Conservation (phyloP, 805 yeast species). For the Schizosaccharomyces lindneri region DNA sequence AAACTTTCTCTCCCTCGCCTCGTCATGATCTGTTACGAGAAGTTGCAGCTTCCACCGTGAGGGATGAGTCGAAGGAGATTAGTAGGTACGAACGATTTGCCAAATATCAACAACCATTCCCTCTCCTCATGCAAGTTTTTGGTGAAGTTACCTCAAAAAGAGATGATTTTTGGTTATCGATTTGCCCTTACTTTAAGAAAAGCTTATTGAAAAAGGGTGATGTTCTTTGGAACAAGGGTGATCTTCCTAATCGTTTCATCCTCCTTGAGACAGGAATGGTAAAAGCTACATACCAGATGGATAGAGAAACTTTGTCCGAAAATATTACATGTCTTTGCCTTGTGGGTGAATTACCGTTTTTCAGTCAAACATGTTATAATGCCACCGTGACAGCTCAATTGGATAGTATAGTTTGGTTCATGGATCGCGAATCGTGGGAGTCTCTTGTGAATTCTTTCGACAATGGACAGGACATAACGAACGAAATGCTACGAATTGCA, state of each 20-base stretch:
- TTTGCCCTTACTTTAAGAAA: constrained; percentile 28
- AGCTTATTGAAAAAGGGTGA: constrained; percentile 24
- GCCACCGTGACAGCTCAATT: constrained; percentile 31
- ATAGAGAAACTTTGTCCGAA: constrained; percentile 19
- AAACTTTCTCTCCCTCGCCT: constrained; percentile 4
- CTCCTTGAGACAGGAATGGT: constrained; percentile 32
- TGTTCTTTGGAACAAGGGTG: constrained; percentile 20
- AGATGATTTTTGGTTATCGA: constrained; percentile 35
- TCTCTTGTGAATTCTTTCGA: background rate
- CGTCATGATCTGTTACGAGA: background rate
- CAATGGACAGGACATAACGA: background rate
- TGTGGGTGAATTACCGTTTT: constrained; percentile 35
- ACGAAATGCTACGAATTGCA: background rate
- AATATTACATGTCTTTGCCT: constrained; percentile 46
- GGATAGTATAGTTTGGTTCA: constrained; percentile 44
- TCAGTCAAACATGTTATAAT: constrained; percentile 18
- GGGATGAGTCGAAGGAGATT: background rate
- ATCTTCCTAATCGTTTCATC: constrained; percentile 32
- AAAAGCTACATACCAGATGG: constrained; percentile 27
- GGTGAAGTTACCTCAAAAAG: constrained; percentile 28
- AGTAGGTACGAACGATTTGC: background rate
- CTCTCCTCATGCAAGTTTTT: constrained; percentile 38
- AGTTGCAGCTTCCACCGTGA: background rate
- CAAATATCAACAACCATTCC: constrained; percentile 29
- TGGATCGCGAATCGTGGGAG: constrained; percentile 23